Evolutionary conservation across 371 early-diverging fungal genomes (phyloP).

Genomic region (Neoconidiobolus thromboides): DNA sequence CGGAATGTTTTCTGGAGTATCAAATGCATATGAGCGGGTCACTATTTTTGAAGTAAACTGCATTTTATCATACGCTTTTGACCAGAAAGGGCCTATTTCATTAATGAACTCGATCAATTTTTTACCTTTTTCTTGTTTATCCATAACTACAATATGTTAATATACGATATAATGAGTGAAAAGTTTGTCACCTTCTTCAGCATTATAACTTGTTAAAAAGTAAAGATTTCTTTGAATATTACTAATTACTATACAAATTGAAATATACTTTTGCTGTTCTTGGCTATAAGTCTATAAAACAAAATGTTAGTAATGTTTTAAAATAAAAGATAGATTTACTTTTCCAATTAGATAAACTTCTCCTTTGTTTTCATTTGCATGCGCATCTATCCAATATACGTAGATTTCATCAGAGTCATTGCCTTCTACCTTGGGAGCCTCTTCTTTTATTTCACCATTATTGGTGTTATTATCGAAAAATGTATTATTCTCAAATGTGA

Average conservation of each 20-base stretch:
- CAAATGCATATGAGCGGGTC: conserved; percentile 82
- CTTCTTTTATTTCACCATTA: not conserved
- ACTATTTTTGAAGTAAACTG: conserved; percentile 15
- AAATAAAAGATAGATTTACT: conserved; percentile 15
- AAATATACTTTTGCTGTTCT: conserved; percentile 22
- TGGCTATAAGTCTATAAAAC: not conserved
- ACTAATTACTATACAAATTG: conserved; percentile 67
- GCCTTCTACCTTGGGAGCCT: conserved; percentile 10
- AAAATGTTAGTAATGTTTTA: too few species aligned
- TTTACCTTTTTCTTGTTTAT: not conserved
- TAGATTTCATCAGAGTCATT: conserved; percentile 20
- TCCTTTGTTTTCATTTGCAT: conserved; percentile 48
- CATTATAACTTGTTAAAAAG: conserved; percentile 37
- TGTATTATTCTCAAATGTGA: too few species aligned
- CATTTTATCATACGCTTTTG: not conserved
- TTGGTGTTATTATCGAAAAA: not conserved
- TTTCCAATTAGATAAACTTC: conserved; percentile 84
- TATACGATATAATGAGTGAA: not conserved
- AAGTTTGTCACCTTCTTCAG: too few species aligned
- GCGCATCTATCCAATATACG: conserved; percentile 86
- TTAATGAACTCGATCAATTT: conserved; percentile 5
- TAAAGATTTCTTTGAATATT: conserved; percentile 73
- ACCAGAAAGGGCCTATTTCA: conserved; percentile 30
- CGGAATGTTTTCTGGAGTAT: conserved; percentile 57
- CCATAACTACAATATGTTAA: not conserved